Conservation (phyloP, 306 rosid species). For the Potentilla sterilis region DNA sequence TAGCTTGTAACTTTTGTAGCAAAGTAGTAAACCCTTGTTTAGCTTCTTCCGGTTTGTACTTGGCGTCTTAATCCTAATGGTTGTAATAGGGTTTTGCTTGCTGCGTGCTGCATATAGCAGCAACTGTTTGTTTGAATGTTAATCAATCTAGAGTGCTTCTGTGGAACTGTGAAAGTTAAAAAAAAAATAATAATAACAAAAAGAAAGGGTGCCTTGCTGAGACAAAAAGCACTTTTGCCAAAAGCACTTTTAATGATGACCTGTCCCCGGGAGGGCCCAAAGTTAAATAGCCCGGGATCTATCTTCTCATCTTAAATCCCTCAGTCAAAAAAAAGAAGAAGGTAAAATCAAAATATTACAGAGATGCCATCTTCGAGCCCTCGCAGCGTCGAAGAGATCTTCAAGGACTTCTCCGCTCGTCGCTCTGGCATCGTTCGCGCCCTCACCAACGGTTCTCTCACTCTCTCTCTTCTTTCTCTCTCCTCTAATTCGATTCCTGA, state of each 20-base stretch:
- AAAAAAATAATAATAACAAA: neutral
- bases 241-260: neutral
- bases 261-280: neutral
- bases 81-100: conserved; percentile 44
- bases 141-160: neutral
- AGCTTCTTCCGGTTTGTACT: neutral
- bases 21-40: conserved; percentile 22
- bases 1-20: conserved; percentile 41
- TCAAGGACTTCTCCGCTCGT: conserved; percentile 61
- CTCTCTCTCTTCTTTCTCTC: conserved; percentile 7
- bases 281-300: neutral
- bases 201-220: neutral
- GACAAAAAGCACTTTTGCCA: neutral
- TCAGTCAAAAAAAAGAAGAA: neutral
- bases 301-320: neutral
- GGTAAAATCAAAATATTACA: neutral
- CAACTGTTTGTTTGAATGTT: conserved; percentile 25
- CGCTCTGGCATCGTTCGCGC: conserved; percentile 52
- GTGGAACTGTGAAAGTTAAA: no score
- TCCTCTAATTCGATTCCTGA: neutral
- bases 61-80: conserved; percentile 45
- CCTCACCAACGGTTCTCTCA: conserved; percentile 43
- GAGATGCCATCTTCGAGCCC: conserved; percentile 36
- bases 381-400: conserved; percentile 59
- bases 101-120: conserved; percentile 45